Evolutionary conservation across 2,329 filamentous ascomycete species (phyloP), one percentile per base, ranked within the genome.

Genomic region (Epichloe gansuensis): DNA sequence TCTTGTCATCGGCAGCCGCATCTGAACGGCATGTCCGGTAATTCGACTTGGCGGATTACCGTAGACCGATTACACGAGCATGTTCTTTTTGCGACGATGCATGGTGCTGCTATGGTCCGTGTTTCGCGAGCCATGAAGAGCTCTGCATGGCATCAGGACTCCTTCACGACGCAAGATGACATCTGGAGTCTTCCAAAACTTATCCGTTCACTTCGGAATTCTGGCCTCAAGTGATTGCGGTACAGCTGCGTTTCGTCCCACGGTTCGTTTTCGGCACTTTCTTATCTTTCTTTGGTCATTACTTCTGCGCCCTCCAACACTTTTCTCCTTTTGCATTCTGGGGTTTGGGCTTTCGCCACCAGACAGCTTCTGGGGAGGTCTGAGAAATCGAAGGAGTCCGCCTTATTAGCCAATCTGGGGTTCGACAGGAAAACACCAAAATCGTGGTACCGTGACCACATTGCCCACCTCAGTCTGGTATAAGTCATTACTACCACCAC

Each of bases 21-120:
- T 64, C 65, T 69, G 67, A 67, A 70, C 65, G 68, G 68, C 68
- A 69, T 61, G 65, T 60, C 68, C 65, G 67, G 67, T 70, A 61
- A 63, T 64, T 58, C 61, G 59, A 42, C 46, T 53, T 31, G 53
- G 49, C 52, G 50, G 56, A 57, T 54, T 55, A 53, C 54, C 57
- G 46, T 46, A 48, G 3, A 35, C 31, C 17, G 46, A 48, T 15
- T 35, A 47, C 23, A 47, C 50, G 55, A 23, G 28, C 39, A 31
- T 13, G 15, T 6, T 17, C 17, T 31, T 44, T 31, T 42, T 50
- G 12, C 21, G 39, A 31, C 9, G 8, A 11, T 17, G 3, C 25
- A 12, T 37, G 12, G 34, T 44, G 25, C 21, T 50, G 28, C 39
- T 17, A 23, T 41, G 25, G 39, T 15, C 7, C 39, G 39, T 37